These are phyloP conservation scores for Selenicereus undatus DNA, from an alignment of 148 eudicot species.

Conservation along the genomic window DNA sequence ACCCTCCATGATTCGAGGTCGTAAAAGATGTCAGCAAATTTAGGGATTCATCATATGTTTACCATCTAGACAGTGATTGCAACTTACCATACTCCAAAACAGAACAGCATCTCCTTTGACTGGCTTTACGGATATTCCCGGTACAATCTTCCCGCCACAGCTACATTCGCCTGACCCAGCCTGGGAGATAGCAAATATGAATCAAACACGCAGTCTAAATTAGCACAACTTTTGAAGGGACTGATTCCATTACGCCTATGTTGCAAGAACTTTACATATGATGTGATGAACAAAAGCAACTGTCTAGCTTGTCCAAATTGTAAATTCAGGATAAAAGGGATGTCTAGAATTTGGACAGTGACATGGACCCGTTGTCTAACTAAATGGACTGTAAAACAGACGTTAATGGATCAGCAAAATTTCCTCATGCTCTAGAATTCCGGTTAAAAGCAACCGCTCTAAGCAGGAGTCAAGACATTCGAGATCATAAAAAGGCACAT, in stretches of 20 bases:
- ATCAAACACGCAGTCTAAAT: not conserved
- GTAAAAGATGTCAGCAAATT: not conserved
- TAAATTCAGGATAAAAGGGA: not conserved
- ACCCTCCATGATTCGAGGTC: constrained; percentile 45
- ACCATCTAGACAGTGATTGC: constrained; percentile 11
- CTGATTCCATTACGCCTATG: not conserved
- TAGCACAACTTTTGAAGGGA: not conserved
- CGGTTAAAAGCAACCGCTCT: not conserved
- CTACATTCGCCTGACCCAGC: constrained; percentile 80
- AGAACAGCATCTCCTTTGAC: constrained; percentile 87
- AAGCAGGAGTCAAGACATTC: not conserved
- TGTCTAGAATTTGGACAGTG: not conserved
- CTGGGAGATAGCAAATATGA: constrained; percentile 28
- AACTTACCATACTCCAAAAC: constrained; percentile 96
- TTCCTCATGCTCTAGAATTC: not conserved
- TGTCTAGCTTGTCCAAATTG: not conserved
- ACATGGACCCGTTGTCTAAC: not conserved
- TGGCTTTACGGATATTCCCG: constrained; percentile 83
- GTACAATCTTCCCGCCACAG: constrained; percentile 78
- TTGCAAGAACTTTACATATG: not conserved
- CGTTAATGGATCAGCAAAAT: not conserved
- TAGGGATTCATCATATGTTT: not conserved
- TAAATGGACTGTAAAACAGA: not conserved
- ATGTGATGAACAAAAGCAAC: not conserved
- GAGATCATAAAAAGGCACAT: not conserved